phyloP scores from a whole-genome alignment of 116 monocot species.

The Trichopus zeylanicus region DNA sequence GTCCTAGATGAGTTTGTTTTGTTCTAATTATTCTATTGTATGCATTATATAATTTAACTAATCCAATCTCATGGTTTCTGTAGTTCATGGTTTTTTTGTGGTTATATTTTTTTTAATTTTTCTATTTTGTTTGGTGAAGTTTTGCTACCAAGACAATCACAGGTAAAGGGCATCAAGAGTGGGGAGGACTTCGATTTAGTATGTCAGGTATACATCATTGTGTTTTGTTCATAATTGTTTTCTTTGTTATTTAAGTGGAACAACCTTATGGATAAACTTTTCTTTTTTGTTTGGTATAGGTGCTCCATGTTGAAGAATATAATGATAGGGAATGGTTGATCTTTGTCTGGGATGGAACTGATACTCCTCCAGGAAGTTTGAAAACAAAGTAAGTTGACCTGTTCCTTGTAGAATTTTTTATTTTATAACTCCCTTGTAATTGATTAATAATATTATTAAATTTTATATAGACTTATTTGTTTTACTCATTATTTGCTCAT shows the following conservation, averaged over 20 bases:
- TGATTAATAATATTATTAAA: too few species aligned
- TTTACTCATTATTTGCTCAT: background rate
- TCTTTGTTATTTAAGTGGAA: background rate
- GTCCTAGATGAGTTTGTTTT: too few species aligned
- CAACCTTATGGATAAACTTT: background rate
- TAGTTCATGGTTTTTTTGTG: background rate
- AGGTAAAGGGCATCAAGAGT: constrained; percentile 23
- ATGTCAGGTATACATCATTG: constrained; percentile 44
- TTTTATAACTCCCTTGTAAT: background rate
- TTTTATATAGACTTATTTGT: too few species aligned
- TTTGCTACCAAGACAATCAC: constrained; percentile 13
- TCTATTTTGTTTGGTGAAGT: constrained; percentile 5
- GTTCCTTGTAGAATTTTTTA: background rate
- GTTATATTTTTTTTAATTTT: background rate
- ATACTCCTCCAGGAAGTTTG: constrained; percentile 43
- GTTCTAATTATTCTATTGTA: too few species aligned
- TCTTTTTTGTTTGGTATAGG: constrained; percentile 20
- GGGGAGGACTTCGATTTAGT: constrained; percentile 36
- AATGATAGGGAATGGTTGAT: constrained; percentile 33
- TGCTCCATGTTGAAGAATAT: constrained; percentile 47
- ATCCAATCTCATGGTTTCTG: background rate
- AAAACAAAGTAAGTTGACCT: constrained; percentile 28
- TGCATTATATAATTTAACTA: too few species aligned
- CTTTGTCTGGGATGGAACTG: constrained; percentile 89
- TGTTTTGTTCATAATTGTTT: constrained; percentile 1